phyloP scores from a whole-genome alignment of 1,139 yeast genomes.

The Lodderomyces beijingensis region DNA sequence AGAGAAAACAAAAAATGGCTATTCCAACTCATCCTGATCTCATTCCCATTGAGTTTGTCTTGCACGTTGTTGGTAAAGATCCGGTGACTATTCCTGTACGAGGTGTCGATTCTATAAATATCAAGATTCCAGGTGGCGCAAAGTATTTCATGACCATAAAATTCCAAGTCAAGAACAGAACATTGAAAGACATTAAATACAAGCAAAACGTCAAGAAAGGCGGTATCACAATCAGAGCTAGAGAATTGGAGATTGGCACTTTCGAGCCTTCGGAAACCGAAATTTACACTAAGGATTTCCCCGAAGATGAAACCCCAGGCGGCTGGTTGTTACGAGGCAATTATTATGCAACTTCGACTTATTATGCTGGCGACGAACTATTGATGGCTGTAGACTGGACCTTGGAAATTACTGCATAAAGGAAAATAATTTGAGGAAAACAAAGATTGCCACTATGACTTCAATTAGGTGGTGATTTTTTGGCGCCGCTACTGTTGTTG shows the following conservation, averaged over 20 bases:
- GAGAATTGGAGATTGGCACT: slow-evolving; percentile 29
- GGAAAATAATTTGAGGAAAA: no score
- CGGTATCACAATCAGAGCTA: slow-evolving; percentile 32
- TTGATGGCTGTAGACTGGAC: slow-evolving; percentile 31
- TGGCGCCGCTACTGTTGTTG: no score
- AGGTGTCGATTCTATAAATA: slow-evolving; percentile 26
- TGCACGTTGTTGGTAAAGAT: slow-evolving; percentile 29
- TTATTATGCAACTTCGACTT: slow-evolving; percentile 32
- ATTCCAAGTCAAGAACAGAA: slow-evolving; percentile 30
- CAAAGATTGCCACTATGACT: no score
- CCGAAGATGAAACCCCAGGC: slow-evolving; percentile 38
- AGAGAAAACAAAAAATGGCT: slow-evolving; percentile 5
- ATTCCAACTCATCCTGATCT: slow-evolving; percentile 24
- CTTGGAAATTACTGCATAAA: slow-evolving; percentile 12
- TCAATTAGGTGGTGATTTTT: no score
- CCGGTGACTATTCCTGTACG: slow-evolving; percentile 24
- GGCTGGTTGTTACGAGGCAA: slow-evolving; percentile 39
- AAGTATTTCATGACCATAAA: slow-evolving; percentile 31
- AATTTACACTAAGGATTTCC: slow-evolving; percentile 25
- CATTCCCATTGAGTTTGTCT: slow-evolving; percentile 29
- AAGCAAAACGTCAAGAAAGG: slow-evolving; percentile 37
- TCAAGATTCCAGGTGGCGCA: slow-evolving; percentile 38
- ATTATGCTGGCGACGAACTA: slow-evolving; percentile 29
- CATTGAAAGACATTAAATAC: slow-evolving; percentile 31
- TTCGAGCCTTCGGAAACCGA: slow-evolving; percentile 28